Percentiles rank a stretch among this genome's conserved stretches.
phyloP scores from a whole-genome alignment of 495 filamentous ascomycete species.

The Cercophora newfieldiana region DNA sequence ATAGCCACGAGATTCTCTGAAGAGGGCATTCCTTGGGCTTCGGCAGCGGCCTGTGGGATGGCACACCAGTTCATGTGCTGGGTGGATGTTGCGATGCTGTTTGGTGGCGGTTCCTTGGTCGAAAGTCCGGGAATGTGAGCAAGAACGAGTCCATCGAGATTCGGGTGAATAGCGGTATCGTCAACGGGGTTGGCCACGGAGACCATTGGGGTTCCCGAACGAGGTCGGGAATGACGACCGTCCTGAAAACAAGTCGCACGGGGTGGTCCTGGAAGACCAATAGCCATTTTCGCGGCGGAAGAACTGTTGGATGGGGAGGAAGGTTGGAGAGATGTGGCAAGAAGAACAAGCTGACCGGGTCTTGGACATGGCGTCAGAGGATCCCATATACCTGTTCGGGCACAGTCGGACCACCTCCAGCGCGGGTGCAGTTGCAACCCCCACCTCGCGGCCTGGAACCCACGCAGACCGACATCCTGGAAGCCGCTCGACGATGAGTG shows the following conservation, averaged over 20 bases:
- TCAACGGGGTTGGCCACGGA: background rate
- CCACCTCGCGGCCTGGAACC: background rate
- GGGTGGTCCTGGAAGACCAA: background rate
- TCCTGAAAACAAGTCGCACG: background rate
- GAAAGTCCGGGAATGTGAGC: constrained; percentile 2
- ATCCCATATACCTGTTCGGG: background rate
- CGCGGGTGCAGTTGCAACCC: too few species aligned
- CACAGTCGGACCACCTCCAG: background rate
- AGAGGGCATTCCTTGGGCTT: background rate
- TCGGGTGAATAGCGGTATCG: background rate
- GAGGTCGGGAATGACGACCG: background rate
- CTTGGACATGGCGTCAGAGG: background rate
- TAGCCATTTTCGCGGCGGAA: background rate
- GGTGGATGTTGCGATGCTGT: background rate
- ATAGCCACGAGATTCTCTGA: background rate
- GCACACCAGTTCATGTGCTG: background rate
- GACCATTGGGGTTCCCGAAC: background rate
- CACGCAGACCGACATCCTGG: background rate
- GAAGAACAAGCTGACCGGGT: background rate
- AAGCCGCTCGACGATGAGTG: background rate
- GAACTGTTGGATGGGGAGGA: background rate
- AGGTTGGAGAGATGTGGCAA: background rate
- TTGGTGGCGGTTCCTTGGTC: background rate
- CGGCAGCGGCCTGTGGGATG: background rate
- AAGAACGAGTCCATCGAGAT: background rate